These are phyloP conservation scores for Blastocystis sp. DNA, from an alignment of 352 stramenopile genomes.

Conservation along the genomic window DNA sequence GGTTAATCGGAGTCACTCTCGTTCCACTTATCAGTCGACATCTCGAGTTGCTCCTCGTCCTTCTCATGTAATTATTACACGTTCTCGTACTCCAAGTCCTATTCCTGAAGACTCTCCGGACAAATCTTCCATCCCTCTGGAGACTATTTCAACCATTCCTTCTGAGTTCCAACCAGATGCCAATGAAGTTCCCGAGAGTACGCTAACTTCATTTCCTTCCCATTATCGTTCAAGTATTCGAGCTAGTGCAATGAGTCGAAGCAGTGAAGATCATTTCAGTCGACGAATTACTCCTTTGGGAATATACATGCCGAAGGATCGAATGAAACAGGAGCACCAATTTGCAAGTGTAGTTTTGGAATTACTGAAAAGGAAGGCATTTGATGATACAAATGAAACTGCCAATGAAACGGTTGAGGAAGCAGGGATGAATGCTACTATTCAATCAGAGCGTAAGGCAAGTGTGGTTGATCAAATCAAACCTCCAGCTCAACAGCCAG, in stretches of 20 bases:
- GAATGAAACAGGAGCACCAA: slow-evolving; percentile 27
- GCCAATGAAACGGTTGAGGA: not conserved
- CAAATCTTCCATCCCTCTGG: not conserved
- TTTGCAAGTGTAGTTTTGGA: slow-evolving; percentile 34
- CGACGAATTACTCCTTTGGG: slow-evolving; percentile 48
- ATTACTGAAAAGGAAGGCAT: not conserved
- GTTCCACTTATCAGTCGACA: slow-evolving; percentile 28
- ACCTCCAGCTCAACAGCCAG: not conserved
- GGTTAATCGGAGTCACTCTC: slow-evolving; percentile 17
- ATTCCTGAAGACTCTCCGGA: slow-evolving; percentile 9
- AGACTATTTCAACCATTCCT: not conserved
- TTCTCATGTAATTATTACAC: slow-evolving; percentile 28
- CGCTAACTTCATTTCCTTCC: not conserved
- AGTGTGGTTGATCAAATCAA: not conserved
- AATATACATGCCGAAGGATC: slow-evolving; percentile 30
- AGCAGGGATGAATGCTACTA: not conserved
- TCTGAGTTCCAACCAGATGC: not conserved
- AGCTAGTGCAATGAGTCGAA: not conserved
- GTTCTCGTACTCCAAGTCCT: slow-evolving; percentile 18
- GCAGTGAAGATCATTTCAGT: slow-evolving; percentile 1
- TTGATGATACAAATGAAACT: not conserved
- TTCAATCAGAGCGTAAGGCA: not conserved
- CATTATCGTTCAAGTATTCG: not conserved
- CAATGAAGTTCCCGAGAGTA: not conserved
- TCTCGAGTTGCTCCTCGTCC: not conserved